Percentiles rank a stretch among this genome's conserved stretches.
Evolutionary conservation across 768 basidiomycete genomes (phyloP).

Genomic region (Saitozyma sp.): DNA sequence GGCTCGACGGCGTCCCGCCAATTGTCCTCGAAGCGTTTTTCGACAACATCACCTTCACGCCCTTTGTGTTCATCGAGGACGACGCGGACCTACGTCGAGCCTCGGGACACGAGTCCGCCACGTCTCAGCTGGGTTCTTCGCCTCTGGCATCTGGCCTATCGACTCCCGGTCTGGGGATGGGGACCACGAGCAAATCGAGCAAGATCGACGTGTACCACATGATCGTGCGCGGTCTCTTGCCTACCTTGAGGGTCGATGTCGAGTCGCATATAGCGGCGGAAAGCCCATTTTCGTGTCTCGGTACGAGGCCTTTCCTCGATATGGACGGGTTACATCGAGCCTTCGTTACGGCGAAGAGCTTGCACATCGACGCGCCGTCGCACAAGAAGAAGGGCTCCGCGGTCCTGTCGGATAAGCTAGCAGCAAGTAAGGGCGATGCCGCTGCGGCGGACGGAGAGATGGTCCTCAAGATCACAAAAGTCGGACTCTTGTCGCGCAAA

Average conservation of each 20-base stretch:
- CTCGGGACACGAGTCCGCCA: conserved; percentile 56
- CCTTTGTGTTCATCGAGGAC: conserved; percentile 95
- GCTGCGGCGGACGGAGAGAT: conserved; percentile 10
- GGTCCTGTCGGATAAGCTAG: neutral
- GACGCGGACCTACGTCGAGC: conserved; percentile 61
- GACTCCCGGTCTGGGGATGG: neutral
- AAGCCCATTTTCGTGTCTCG: conserved; percentile 51
- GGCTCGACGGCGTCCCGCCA: conserved; percentile 74
- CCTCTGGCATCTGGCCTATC: conserved; percentile 10
- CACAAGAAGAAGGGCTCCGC: conserved; percentile 18
- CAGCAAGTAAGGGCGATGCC: conserved; percentile 3
- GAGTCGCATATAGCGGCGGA: conserved; percentile 43
- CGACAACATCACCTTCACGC: conserved; percentile 93
- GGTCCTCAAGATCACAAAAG: conserved; percentile 71
- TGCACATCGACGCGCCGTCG: conserved; percentile 28
- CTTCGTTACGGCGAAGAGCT: conserved; percentile 42
- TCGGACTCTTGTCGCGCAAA: conserved; percentile 77
- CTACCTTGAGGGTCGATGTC: conserved; percentile 41
- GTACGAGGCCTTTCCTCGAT: conserved; percentile 50
- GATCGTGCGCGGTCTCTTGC: conserved; percentile 55
- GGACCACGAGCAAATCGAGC: conserved; percentile 7
- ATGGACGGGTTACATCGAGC: conserved; percentile 39
- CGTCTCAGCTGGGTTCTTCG: conserved; percentile 12
- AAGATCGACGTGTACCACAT: conserved; percentile 88
- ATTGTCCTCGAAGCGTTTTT: conserved; percentile 90